Conservation (phyloP, 345 rosid genomes). For the Citropsis articulata region DNA sequence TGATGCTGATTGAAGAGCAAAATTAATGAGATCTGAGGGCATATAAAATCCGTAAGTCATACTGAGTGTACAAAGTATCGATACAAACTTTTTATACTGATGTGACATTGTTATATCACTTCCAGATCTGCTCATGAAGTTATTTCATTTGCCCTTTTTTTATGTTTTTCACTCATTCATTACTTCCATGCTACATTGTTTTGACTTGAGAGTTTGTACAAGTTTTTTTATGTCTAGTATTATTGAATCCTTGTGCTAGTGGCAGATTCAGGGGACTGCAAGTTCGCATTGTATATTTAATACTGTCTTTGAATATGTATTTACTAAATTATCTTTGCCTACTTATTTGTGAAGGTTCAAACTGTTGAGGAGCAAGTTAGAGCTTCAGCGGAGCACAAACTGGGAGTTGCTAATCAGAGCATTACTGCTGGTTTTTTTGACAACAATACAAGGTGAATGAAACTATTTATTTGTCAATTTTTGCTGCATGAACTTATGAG, state of each 20-base stretch:
- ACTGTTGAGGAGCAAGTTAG: slow-evolving; percentile 97
- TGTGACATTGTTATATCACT: not conserved
- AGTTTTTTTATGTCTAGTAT: too few species aligned
- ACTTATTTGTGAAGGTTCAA: slow-evolving; percentile 54
- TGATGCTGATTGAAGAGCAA: not conserved
- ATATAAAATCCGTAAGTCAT: not conserved
- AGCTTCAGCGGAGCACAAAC: slow-evolving; percentile 93
- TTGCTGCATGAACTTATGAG: not conserved
- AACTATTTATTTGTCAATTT: slow-evolving; percentile 2
- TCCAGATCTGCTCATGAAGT: not conserved
- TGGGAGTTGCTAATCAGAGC: slow-evolving; percentile 97
- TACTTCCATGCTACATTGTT: not conserved
- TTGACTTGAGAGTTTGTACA: not conserved
- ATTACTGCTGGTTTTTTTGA: slow-evolving; percentile 96
- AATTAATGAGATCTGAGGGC: not conserved
- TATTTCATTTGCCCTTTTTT: not conserved
- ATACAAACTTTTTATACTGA: not conserved
- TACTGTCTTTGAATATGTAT: not conserved
- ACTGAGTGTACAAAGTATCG: too few species aligned
- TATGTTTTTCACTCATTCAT: not conserved
- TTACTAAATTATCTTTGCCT: not conserved
- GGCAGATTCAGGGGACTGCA: not conserved
- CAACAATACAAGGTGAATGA: slow-evolving; percentile 76
- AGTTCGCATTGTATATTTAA: not conserved
- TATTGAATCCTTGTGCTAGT: not conserved